Base-by-base conservation (phyloP, 495 filamentous ascomycete genomes). In the Sporormia fimetaria region DNA sequence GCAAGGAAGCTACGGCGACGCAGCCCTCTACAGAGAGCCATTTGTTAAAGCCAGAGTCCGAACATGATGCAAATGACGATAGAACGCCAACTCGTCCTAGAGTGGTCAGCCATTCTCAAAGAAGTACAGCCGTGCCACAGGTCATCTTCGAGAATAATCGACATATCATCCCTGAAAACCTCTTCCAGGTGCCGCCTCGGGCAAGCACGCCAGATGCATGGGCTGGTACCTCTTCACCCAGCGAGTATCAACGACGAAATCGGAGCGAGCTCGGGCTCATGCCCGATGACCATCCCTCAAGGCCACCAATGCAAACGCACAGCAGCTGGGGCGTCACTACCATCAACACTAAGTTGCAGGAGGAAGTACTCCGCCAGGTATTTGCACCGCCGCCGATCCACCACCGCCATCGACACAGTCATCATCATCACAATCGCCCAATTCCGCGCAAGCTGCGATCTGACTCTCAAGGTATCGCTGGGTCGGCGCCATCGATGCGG, bases 61-160 rank as follows among this genome's bases (percentile, higher is more conserved):
- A 15, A 26, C 18, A 31, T 12, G 16, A 34, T 10, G 14, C 22
- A 21, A 21, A 55, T 33, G 37, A 51, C 11, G 49, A 56, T 16
- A 24, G 51, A 0, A 57, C 61, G 10, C 51, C 54, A 12, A 64
- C 75, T 27, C 67, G 66, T 25, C 76, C 66, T 22, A 70, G 80
- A 37, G 70, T 90, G 26, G 71, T 94, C 41, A 94, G 87, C 61
- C 87, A 93, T 57, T 85, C 78, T 11, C 73, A 79, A 42, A 63
- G 71, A 10, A 65, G 59, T 14, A 68, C 63, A 1, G 67, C 80
- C 2, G 72, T 94, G 8, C 90, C 90, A 4, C 87, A 93, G 39
- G 90, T 98, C 18, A 83, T 90, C 6, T 83, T 98, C 44, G 87
- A 87, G 42, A 86, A 96, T 52, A 98, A 98, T 53, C 74, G 85